A percentile compares a stretch with the other conserved stretches of the same genome.
Evolutionary conservation across 768 basidiomycete species (phyloP).

Genomic region (Serendipita sp.): DNA sequence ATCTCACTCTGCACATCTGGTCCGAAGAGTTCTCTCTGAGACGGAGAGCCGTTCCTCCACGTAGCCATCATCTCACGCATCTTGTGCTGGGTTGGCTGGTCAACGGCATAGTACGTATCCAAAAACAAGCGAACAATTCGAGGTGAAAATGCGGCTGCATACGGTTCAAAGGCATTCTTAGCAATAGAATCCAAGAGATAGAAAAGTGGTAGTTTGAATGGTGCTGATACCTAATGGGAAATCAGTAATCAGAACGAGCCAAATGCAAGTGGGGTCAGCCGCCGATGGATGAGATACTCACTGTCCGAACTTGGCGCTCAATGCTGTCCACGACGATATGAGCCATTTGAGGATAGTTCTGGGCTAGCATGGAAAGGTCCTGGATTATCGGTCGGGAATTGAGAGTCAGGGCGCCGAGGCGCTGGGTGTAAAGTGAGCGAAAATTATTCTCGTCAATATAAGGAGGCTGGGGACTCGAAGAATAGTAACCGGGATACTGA

Average conservation of each 20-base stretch:
- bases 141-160: conserved; percentile 68
- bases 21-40: conserved; percentile 73
- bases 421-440: conserved; percentile 58
- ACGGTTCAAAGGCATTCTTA: conserved; percentile 90
- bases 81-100: conserved; percentile 70
- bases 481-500: conserved; percentile 8
- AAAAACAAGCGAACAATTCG: conserved; percentile 76
- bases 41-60: conserved; percentile 79
- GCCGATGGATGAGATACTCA: conserved; percentile 37
- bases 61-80: conserved; percentile 97
- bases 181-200: conserved; percentile 94
- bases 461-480: conserved; percentile 11
- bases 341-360: conserved; percentile 65
- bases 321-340: conserved; percentile 69
- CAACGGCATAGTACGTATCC: conserved; percentile 75
- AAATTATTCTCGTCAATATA: conserved; percentile 49
- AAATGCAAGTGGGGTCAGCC: not conserved
- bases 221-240: conserved; percentile 62
- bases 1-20: conserved; percentile 62
- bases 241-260: conserved; percentile 45
- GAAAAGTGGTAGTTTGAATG: conserved; percentile 84
- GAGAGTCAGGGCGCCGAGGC: conserved; percentile 70
- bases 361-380: conserved; percentile 76
- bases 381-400: conserved; percentile 95
- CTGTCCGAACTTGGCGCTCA: conserved; percentile 71